Evolutionary conservation across 345 rosid species (phyloP).

Genomic region (Salix suchowensis): DNA sequence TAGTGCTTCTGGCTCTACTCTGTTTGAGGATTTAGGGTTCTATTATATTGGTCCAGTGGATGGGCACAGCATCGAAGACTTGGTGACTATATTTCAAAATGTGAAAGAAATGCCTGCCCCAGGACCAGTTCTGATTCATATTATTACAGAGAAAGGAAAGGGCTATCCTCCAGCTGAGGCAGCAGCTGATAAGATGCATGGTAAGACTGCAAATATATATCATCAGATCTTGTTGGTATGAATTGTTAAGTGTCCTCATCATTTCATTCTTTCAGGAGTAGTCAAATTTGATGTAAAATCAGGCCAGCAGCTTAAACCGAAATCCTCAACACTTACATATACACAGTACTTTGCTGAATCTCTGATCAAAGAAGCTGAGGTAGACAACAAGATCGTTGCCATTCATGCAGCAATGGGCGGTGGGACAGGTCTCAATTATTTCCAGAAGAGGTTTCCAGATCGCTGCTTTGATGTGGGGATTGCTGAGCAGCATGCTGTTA

Average conservation of each 20-base stretch:
- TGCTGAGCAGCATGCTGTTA: slow-evolving; percentile 75
- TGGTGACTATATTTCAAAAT: slow-evolving; percentile 49
- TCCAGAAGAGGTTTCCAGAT: slow-evolving; percentile 60
- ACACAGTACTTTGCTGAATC: slow-evolving; percentile 67
- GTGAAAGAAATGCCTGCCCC: slow-evolving; percentile 69
- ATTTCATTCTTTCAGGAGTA: slow-evolving; percentile 45
- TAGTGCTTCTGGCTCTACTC: slow-evolving; percentile 56
- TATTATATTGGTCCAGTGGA: slow-evolving; percentile 67
- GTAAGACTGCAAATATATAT: slow-evolving; percentile 27
- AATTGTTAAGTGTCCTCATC: slow-evolving; percentile 10
- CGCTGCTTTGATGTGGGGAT: slow-evolving; percentile 81
- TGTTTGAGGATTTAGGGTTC: slow-evolving; percentile 61
- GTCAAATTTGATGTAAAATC: slow-evolving; percentile 55
- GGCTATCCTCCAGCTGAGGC: slow-evolving; percentile 77
- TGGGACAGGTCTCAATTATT: slow-evolving; percentile 69
- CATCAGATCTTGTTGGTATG: background rate
- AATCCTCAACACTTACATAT: slow-evolving; percentile 51
- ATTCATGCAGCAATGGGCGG: slow-evolving; percentile 90
- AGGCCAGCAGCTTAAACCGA: slow-evolving; percentile 54
- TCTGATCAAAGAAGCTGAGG: slow-evolving; percentile 59
- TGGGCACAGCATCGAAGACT: slow-evolving; percentile 62
- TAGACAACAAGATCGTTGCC: slow-evolving; percentile 53
- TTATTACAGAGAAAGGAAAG: slow-evolving; percentile 71
- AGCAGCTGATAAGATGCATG: slow-evolving; percentile 73
- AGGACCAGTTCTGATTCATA: slow-evolving; percentile 68